Base-by-base conservation (phyloP, 2,329 filamentous ascomycete genomes). In the Aspergillus candidus region DNA sequence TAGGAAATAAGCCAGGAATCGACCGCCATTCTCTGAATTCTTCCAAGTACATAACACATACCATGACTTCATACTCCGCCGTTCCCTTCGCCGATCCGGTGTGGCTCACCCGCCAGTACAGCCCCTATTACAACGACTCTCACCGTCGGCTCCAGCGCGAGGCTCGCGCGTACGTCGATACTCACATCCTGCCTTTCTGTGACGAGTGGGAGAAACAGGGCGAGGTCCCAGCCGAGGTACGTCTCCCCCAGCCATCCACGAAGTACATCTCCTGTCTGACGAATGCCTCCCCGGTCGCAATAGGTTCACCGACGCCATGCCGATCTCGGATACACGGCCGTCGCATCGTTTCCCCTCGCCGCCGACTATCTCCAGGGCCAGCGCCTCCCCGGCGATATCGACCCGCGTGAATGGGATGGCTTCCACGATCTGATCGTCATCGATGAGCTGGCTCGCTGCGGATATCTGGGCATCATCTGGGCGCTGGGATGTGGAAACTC, bases 381-480 rank as follows among this genome's bases (percentile, higher is more conserved):
- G 35, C 44, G 45, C 2, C 54, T 63, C 7, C 59, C 60, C 0
- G 60, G 51, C 1, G 53, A 56, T 14, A 58, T 69, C 27, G 48
- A 56, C 4, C 48, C 61, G 0, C 45, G 51, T 2, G 54, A 67
- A 32, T 62, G 68, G 43, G 66, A 71, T 38, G 55, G 54, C 1
- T 71, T 70, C 43, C 67, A 69, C 40, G 53, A 59, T 31, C 36
- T 69, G 35, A 56, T 70, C 31, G 48, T 70, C 18, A 60, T 57
- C 11, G 66, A 70, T 35, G 68, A 70, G 49, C 38, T 59, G 3
- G 62, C 60, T 2, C 66, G 67, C 1, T 62, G 62, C 38, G 62
- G 60, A 11, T 61, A 60, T 32, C 48, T 62, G 2, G 62, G 61
- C 3, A 46, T 63, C 8, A 50, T 63, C 11, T 64, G 59, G 56